phyloP scores from a whole-genome alignment of 2,329 filamentous ascomycete species.

The Lojkania enalia region DNA sequence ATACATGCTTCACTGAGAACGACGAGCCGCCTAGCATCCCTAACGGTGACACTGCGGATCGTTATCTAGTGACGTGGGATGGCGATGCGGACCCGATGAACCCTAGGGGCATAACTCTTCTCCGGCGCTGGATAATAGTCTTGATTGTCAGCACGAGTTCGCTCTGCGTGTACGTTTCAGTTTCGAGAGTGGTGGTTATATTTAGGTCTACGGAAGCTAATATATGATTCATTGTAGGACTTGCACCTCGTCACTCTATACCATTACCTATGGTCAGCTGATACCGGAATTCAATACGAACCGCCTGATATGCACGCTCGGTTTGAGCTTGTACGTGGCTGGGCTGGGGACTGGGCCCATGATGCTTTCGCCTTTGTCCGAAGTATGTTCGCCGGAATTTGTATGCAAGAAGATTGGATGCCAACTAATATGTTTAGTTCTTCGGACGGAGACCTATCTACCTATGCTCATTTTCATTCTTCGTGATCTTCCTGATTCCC shows the following conservation, averaged over 20 bases:
- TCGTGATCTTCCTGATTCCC: slow-evolving; percentile 79
- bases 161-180: slow-evolving; percentile 75
- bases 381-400: slow-evolving; percentile 38
- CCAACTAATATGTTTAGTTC: slow-evolving; percentile 55
- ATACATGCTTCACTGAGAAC: slow-evolving; percentile 40
- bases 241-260: slow-evolving; percentile 86
- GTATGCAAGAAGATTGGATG: slow-evolving; percentile 1
- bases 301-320: slow-evolving; percentile 73
- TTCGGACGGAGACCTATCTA: slow-evolving; percentile 84
- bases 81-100: slow-evolving; percentile 72
- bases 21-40: slow-evolving; percentile 26
- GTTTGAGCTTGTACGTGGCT: slow-evolving; percentile 80
- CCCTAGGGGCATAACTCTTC: slow-evolving; percentile 67
- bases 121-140: slow-evolving; percentile 80
- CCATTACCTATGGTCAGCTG: slow-evolving; percentile 77
- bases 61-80: slow-evolving; percentile 75
- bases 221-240: slow-evolving; percentile 59
- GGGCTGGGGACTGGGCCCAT: slow-evolving; percentile 66
- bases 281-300: slow-evolving; percentile 73
- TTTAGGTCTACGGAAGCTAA: not conserved
- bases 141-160: slow-evolving; percentile 73
- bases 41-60: slow-evolving; percentile 36
- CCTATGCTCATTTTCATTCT: slow-evolving; percentile 71
- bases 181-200: not conserved
- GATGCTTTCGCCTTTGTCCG: slow-evolving; percentile 59